phyloP scores from a whole-genome alignment of 164 flowering plant genomes.

The Vitis rupestris region DNA sequence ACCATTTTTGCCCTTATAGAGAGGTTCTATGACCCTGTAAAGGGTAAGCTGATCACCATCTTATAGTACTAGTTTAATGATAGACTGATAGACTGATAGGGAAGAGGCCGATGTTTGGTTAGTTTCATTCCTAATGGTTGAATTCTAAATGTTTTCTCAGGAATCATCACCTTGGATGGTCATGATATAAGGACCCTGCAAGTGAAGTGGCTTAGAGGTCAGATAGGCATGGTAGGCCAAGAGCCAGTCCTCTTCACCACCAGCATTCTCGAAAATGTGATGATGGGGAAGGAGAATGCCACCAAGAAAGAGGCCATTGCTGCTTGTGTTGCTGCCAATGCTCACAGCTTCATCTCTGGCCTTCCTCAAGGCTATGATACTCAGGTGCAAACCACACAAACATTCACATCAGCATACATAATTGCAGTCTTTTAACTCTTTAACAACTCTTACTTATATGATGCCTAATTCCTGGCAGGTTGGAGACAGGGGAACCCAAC shows the following conservation, averaged over 20 bases:
- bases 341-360: conserved; percentile 56
- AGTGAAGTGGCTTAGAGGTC: conserved; percentile 68
- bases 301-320: conserved; percentile 60
- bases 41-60: conserved; percentile 31
- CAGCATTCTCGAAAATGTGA: conserved; percentile 61
- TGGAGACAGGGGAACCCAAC: conserved; percentile 60
- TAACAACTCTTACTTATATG: no score
- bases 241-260: conserved; percentile 74
- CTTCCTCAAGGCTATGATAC: conserved; percentile 76
- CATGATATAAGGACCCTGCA: conserved; percentile 62
- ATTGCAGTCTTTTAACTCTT: no score
- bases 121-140: neutral
- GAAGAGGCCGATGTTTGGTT: no score
- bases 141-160: conserved; percentile 20
- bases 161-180: conserved; percentile 58
- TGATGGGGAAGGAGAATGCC: conserved; percentile 75
- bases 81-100: no score
- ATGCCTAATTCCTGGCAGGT: conserved; percentile 34
- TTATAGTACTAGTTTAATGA: neutral
- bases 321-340: conserved; percentile 69
- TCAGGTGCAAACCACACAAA: conserved; percentile 34
- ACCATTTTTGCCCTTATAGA: conserved; percentile 76
- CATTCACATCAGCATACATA: neutral
- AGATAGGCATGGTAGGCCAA: conserved; percentile 79
- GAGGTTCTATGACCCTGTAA: conserved; percentile 69